Percentiles rank a stretch among this genome's conserved stretches.
Evolutionary conservation across 257 asterid genomes (phyloP).

Genomic region (Solanum gracilifrons): DNA sequence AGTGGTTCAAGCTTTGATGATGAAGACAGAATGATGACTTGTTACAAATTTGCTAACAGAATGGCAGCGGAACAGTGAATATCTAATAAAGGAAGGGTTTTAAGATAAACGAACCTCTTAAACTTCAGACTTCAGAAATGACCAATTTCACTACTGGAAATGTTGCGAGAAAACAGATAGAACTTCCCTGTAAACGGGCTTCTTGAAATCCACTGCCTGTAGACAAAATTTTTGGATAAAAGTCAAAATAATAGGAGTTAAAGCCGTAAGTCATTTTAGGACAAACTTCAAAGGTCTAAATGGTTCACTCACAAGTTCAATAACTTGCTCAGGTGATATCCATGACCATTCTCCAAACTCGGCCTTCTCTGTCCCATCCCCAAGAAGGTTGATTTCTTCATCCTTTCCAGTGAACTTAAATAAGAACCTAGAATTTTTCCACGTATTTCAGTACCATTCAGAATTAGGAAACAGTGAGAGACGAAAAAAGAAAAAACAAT

Average conservation of each 20-base stretch:
- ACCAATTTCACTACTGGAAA: constrained; percentile 27
- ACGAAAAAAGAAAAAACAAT: neutral
- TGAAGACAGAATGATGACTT: neutral
- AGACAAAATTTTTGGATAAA: neutral
- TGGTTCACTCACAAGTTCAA: constrained; percentile 43
- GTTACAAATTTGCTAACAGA: neutral
- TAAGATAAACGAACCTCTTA: neutral
- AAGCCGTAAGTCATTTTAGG: neutral
- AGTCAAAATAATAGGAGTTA: neutral
- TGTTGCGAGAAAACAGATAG: constrained; percentile 53
- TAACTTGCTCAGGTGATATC: constrained; percentile 68
- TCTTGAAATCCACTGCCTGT: constrained; percentile 96
- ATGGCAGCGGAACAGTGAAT: neutral
- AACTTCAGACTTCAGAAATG: neutral
- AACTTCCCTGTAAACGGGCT: constrained; percentile 79
- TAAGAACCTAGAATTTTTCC: constrained; percentile 46
- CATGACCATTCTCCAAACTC: constrained; percentile 97
- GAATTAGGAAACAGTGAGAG: neutral
- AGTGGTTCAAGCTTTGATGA: neutral
- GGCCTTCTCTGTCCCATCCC: constrained; percentile 88
- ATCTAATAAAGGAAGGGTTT: neutral
- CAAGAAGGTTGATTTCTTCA: constrained; percentile 83
- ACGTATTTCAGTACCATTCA: neutral
- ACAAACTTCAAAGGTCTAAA: neutral
- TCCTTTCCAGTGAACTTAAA: constrained; percentile 75